A percentile compares a stretch with the other conserved stretches of the same genome.
Evolutionary conservation across 306 rosid genomes (phyloP).

Genomic region (Begonia loranthoides): DNA sequence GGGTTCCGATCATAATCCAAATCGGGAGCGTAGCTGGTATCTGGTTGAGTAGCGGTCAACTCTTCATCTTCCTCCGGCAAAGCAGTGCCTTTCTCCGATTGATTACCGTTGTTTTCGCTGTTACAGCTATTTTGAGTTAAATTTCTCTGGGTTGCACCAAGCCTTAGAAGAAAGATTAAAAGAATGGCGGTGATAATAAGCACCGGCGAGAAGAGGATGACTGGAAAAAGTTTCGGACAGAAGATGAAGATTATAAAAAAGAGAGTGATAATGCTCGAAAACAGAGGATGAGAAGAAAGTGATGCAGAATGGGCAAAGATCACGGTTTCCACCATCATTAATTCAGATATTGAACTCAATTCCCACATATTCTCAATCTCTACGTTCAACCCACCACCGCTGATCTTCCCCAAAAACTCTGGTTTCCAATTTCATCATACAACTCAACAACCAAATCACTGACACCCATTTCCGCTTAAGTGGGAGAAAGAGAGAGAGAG

Average conservation of each 20-base stretch:
- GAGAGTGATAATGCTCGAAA: slow-evolving; percentile 49
- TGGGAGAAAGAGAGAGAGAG: no score
- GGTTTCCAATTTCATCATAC: neutral
- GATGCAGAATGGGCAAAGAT: slow-evolving; percentile 11
- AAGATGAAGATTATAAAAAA: slow-evolving; percentile 38
- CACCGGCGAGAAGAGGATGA: slow-evolving; percentile 47
- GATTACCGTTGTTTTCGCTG: neutral
- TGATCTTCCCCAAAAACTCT: neutral
- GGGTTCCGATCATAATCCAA: slow-evolving; percentile 22
- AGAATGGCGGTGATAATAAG: slow-evolving; percentile 31
- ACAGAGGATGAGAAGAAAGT: slow-evolving; percentile 42
- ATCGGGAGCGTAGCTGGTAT: slow-evolving; percentile 16
- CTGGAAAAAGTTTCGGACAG: slow-evolving; percentile 34
- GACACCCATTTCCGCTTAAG: no score
- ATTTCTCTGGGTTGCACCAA: slow-evolving; percentile 52
- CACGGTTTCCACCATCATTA: slow-evolving; percentile 1
- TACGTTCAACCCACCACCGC: neutral
- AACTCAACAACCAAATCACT: no score
- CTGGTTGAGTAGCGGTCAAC: slow-evolving; percentile 15
- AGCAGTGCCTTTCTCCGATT: neutral
- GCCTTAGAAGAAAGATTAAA: slow-evolving; percentile 43
- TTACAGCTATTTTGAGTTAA: neutral
- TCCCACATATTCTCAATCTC: slow-evolving; percentile 10
- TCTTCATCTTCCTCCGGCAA: slow-evolving; percentile 14
- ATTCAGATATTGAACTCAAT: slow-evolving; percentile 12